Percentiles rank a stretch among this genome's conserved stretches.
Evolutionary conservation across 176 grass and related monocot species (phyloP).

Genomic region (Triticum timopheevii): DNA sequence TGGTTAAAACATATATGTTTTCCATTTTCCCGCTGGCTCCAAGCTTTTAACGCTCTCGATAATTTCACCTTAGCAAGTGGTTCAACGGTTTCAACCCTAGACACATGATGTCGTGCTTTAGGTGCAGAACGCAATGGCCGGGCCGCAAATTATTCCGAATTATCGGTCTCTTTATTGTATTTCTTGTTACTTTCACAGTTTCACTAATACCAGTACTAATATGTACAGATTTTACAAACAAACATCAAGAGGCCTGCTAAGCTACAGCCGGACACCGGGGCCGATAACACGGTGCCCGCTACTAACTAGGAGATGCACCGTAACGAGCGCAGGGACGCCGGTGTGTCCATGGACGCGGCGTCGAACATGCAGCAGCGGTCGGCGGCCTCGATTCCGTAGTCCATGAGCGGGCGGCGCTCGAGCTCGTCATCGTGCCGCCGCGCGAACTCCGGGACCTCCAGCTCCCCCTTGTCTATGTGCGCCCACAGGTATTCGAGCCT

Average conservation of each 20-base stretch:
- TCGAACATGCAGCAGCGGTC: constrained; percentile 48
- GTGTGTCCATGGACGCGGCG: constrained; percentile 63
- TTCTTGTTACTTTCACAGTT: neutral
- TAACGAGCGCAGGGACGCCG: constrained; percentile 56
- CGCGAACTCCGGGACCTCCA: constrained; percentile 69
- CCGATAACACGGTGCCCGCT: neutral
- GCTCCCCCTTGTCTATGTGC: constrained; percentile 54
- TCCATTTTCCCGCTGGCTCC: neutral
- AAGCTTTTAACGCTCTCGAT: too few species aligned
- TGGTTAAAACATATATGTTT: neutral
- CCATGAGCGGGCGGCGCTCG: constrained; percentile 82
- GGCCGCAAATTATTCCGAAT: too few species aligned
- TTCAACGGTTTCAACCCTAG: neutral
- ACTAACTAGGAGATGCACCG: constrained; percentile 41
- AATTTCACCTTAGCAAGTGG: neutral
- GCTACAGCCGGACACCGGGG: neutral
- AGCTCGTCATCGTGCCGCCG: constrained; percentile 73
- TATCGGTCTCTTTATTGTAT: too few species aligned
- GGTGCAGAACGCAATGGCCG: neutral
- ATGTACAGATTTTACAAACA: constrained; percentile 17
- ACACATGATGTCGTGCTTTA: neutral
- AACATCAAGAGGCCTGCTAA: neutral
- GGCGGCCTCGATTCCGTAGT: constrained; percentile 65
- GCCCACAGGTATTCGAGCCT: constrained; percentile 78
- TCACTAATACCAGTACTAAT: neutral